Base-by-base conservation (phyloP, 805 yeast species). In the Scheffersomyces coipomensis region DNA sequence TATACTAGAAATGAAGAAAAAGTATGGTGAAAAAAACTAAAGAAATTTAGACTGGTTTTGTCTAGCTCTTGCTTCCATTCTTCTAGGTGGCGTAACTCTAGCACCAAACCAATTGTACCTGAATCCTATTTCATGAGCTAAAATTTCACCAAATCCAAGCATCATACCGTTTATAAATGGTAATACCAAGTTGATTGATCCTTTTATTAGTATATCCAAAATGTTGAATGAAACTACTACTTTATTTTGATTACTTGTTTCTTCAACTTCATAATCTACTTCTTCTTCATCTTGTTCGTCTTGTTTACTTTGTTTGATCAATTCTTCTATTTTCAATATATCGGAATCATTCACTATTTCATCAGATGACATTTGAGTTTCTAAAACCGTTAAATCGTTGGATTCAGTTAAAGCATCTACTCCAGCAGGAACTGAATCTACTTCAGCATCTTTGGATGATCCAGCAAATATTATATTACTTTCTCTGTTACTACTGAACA, bases 141-240 rank as follows among this genome's bases (percentile, higher is more conserved):
- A 68, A 16, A 91, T 81, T 66, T 91, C 98, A 2, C 98, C 98
- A 58, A 91, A 88, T 0, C 98, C 98, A 36, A 91, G 75, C 96
- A 90, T 90, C 63, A 91, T 69, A 7, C 98, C 98, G 53, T 91
- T 91, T 49, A 91, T 71, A 53, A 91, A 89, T 2, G 98, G 98
- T 33, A 91, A 64, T 1, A 89, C 56, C 49, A 91, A 63, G 51
- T 91, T 91, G 46, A 91, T 79, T 2, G 89, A 75, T 17, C 84
- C 64, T n/a, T 73, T 69, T 29, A 67, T 61, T 19, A 75, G 32
- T 27, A 76, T 62, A 4, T 56, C 57, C 70, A 72, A 68, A 6
- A 66, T 55, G 54, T 55, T 53, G 37, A 52, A 52, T 6, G 47
- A 22, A 40, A 27, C 12, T 22, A 38, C 34, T 35, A 19, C 19